Percentiles rank a stretch among this genome's conserved stretches.
phyloP scores from a whole-genome alignment of 2,329 filamentous ascomycete genomes.

The Lachnellula arida region DNA sequence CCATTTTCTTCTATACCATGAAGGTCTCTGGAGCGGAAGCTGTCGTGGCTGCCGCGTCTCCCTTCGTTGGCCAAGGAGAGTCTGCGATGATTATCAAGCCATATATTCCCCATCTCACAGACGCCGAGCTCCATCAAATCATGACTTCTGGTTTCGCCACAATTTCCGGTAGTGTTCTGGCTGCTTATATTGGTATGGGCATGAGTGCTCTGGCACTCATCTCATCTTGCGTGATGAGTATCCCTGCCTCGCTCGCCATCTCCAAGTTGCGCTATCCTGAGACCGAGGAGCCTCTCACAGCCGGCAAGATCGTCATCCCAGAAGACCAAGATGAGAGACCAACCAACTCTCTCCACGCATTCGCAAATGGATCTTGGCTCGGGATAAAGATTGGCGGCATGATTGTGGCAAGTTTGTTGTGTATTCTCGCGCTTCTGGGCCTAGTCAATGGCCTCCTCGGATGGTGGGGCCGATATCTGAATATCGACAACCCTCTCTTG shows the following conservation, averaged over 20 bases:
- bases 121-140: constrained; percentile 85
- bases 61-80: constrained; percentile 92
- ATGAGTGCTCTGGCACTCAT: constrained; percentile 81
- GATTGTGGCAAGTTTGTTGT: constrained; percentile 74
- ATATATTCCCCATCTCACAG: constrained; percentile 79
- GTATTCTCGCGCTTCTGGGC: constrained; percentile 73
- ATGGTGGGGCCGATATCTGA: constrained; percentile 79
- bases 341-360: constrained; percentile 79
- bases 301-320: constrained; percentile 74
- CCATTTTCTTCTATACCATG: constrained; percentile 88
- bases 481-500: constrained; percentile 64
- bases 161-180: constrained; percentile 81
- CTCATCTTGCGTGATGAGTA: constrained; percentile 92
- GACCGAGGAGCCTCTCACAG: constrained; percentile 78
- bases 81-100: constrained; percentile 88
- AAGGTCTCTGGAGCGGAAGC: constrained; percentile 85
- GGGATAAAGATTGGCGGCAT: constrained; percentile 84
- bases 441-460: constrained; percentile 72
- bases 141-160: constrained; percentile 92
- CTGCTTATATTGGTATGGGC: constrained; percentile 80
- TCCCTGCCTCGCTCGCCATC: constrained; percentile 82
- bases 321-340: constrained; percentile 65
- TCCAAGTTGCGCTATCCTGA: constrained; percentile 89
- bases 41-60: constrained; percentile 88
- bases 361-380: constrained; percentile 79